Conservation (phyloP, 495 filamentous ascomycete genomes). For the Durotheca rogersii region DNA sequence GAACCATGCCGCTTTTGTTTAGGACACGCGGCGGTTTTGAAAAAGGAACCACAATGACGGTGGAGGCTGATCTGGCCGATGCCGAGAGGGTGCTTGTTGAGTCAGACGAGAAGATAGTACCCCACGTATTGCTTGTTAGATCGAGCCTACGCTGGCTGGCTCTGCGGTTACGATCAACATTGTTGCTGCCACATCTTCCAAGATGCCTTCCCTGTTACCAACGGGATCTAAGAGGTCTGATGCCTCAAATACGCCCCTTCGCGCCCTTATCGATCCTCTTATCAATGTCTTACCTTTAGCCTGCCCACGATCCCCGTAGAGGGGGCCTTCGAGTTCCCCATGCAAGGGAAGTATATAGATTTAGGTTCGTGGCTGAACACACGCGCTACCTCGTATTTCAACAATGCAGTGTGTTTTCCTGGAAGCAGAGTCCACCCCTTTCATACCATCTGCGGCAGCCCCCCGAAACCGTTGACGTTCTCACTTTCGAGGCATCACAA, state of each 20-base stretch:
- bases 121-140: conserved; percentile 52
- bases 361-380: conserved; percentile 48
- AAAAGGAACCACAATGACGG: conserved; percentile 46
- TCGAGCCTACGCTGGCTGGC: conserved; percentile 52
- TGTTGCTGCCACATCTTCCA: conserved; percentile 21
- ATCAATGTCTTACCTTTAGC: conserved; percentile 36
- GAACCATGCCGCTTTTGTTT: conserved; percentile 42
- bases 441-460: conserved; percentile 49
- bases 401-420: conserved; percentile 51
- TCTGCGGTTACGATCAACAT: conserved; percentile 38
- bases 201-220: conserved; percentile 5
- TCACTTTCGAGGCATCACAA: conserved; percentile 50
- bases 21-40: conserved; percentile 44
- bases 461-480: conserved; percentile 17
- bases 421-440: conserved; percentile 54
- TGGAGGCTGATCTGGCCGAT: conserved; percentile 41
- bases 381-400: conserved; percentile 55
- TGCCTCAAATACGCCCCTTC: conserved; percentile 58
- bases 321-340: conserved; percentile 36
- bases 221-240: conserved; percentile 44
- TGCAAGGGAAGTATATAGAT: conserved; percentile 39
- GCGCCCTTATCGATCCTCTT: conserved; percentile 45
- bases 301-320: conserved; percentile 38
- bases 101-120: conserved; percentile 14
- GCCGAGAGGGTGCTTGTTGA: conserved; percentile 35